These are phyloP conservation scores for Zopfia rhizophila DNA, from an alignment of 2,329 filamentous ascomycete species.

Conservation along the genomic window DNA sequence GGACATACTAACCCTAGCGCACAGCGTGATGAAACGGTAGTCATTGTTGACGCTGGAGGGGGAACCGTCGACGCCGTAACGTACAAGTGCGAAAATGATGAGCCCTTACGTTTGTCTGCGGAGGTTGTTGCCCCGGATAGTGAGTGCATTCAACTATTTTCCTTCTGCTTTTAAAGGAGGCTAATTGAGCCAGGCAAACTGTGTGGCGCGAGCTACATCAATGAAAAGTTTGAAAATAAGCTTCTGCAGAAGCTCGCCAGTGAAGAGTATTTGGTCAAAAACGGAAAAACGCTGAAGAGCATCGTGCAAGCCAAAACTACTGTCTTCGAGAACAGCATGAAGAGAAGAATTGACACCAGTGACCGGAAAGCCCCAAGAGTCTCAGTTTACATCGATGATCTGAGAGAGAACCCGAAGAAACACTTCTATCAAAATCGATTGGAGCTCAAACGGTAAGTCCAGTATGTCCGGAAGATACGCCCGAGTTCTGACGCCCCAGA, in stretches of 20 bases:
- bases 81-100: constrained; percentile 15
- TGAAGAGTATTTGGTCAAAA: constrained; percentile 31
- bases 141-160: constrained; percentile 14
- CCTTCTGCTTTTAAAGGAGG: background rate
- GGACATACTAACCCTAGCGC: background rate
- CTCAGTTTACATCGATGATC: constrained; percentile 17
- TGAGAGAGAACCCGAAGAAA: constrained; percentile 4
- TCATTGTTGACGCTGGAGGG: constrained; percentile 31
- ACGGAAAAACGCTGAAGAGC: constrained; percentile 23
- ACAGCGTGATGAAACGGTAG: constrained; percentile 20
- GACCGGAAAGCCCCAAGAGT: background rate
- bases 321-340: constrained; percentile 22
- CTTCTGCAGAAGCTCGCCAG: constrained; percentile 25
- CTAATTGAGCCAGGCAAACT: constrained; percentile 30
- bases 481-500: background rate
- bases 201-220: constrained; percentile 44
- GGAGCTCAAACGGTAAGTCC: constrained; percentile 8
- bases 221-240: constrained; percentile 36
- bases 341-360: constrained; percentile 13
- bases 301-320: constrained; percentile 16
- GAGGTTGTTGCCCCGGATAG: constrained; percentile 26
- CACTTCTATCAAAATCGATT: constrained; percentile 11
- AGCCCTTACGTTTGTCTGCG: constrained; percentile 17
- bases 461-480: background rate
- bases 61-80: constrained; percentile 31